These are phyloP conservation scores for Lentithecium fluviatile DNA, from an alignment of 495 filamentous ascomycete species.

Conservation along the genomic window DNA sequence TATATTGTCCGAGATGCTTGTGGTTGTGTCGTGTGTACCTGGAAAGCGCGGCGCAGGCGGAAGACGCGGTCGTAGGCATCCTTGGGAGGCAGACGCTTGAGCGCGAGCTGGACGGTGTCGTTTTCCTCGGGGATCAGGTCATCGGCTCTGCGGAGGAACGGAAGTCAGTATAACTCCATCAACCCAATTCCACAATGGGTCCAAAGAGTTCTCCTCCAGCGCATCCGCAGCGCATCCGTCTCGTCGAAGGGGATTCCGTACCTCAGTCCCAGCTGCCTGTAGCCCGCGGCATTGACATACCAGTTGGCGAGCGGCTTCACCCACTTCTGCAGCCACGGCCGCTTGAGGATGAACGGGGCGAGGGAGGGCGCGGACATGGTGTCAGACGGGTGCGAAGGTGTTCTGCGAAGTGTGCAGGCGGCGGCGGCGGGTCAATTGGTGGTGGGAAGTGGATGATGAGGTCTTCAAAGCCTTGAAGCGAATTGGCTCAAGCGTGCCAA, in stretches of 20 bases:
- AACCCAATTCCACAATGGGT: not conserved
- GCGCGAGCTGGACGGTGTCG: slow-evolving; percentile 77
- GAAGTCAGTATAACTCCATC: slow-evolving; percentile 29
- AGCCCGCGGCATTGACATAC: slow-evolving; percentile 84
- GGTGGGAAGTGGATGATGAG: slow-evolving; percentile 18
- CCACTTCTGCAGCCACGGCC: slow-evolving; percentile 78
- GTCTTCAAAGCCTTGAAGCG: slow-evolving; percentile 22
- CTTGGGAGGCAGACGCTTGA: slow-evolving; percentile 86
- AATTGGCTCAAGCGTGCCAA: slow-evolving; percentile 19
- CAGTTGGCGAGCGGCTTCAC: slow-evolving; percentile 76
- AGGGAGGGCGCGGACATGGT: slow-evolving; percentile 74
- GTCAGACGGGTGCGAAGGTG: slow-evolving; percentile 26
- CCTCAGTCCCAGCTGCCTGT: slow-evolving; percentile 89
- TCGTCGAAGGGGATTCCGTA: slow-evolving; percentile 47
- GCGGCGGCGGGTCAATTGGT: slow-evolving; percentile 14
- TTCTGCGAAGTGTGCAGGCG: slow-evolving; percentile 1
- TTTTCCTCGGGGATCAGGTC: slow-evolving; percentile 90
- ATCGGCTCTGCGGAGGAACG: slow-evolving; percentile 63
- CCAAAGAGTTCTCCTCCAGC: not conserved
- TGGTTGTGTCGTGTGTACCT: slow-evolving; percentile 55
- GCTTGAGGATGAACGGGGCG: slow-evolving; percentile 68
- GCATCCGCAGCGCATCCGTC: not conserved
- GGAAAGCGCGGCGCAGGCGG: slow-evolving; percentile 91
- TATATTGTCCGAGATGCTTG: not conserved
- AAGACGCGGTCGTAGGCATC: slow-evolving; percentile 94